Base-by-base conservation (phyloP, 257 asterid genomes). In the Thymus mandschuricus region DNA sequence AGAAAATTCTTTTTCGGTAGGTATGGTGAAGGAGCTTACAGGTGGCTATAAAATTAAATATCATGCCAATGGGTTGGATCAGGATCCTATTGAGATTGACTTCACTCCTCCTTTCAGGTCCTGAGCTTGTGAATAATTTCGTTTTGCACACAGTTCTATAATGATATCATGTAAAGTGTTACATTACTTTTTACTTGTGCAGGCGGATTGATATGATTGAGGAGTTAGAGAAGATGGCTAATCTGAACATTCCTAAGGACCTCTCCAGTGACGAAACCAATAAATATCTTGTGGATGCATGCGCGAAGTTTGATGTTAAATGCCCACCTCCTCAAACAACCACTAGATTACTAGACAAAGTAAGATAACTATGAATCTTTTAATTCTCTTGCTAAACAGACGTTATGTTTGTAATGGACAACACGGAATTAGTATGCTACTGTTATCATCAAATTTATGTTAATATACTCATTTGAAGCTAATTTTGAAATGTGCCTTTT, bases 81-180 rank as follows among this genome's bases (percentile, higher is more conserved):
- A 73, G 1, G 99, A 91, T 11, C 95, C 97, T 11, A 82, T 91
- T 75, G 96, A 86, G 83, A 94, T 94, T n/a, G 98, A 94, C 80
- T 94, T 94, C 52, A 89, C 99, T 44, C 98, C 99, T 69, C 97
- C 99, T 27, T 94, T 94, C 88, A 91, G 99, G 99, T 94, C 40
- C 44, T 29, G 30, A 30, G 29, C 70, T 64, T 29, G 8, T 6
- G 30, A 45, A 45, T 30, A 0, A 6, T 12, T 29, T 64, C 12
- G 21, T 64, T 64, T 28, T 50, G 50, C 13, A 28, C 66, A 6
- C 49, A n/a, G 34, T 55, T 74, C 11, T 69, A 7, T 12, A 3
- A 4, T 30, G 7, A 45, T 64, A 44, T 30, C 70, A 64, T 46
- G n/a, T 46, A 46, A 64, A 64, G 46, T 7, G 57, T 12, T 30